Conservation (phyloP, 176 grass and related monocot species). For the Aegilops bicornis region DNA sequence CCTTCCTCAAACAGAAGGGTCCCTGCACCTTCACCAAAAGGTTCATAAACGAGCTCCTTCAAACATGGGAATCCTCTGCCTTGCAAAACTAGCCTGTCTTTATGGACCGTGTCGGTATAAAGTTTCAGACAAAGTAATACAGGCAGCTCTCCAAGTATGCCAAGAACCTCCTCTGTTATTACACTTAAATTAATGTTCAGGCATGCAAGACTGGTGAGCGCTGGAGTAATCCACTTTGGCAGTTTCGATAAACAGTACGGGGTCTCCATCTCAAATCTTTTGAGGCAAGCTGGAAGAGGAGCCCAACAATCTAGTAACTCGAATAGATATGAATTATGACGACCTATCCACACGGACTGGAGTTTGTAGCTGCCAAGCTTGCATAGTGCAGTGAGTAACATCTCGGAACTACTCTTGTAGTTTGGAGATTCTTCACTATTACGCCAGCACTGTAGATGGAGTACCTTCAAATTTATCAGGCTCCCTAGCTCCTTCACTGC, state of each 20-base stretch:
- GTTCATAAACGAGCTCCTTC: neutral
- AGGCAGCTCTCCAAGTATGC: neutral
- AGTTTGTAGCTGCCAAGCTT: neutral
- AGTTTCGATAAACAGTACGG: neutral
- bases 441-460: too few species aligned
- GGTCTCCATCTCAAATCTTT: neutral
- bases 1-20: neutral
- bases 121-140: neutral
- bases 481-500: neutral
- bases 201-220: neutral
- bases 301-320: constrained; percentile 7
- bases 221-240: neutral
- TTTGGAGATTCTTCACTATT: too few species aligned
- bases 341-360: rapidly evolving
- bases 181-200: neutral
- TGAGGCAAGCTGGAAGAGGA: neutral
- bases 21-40: neutral
- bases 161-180: neutral
- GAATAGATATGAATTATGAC: rapidly evolving
- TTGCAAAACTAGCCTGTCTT: neutral
- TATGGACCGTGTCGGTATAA: neutral
- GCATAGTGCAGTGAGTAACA: neutral
- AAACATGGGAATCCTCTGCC: neutral
- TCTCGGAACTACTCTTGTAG: neutral
- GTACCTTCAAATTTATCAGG: neutral